Percentiles rank a stretch among this genome's conserved stretches.
phyloP scores from a whole-genome alignment of 2,329 filamentous ascomycete genomes.

The Penicillium sp. region DNA sequence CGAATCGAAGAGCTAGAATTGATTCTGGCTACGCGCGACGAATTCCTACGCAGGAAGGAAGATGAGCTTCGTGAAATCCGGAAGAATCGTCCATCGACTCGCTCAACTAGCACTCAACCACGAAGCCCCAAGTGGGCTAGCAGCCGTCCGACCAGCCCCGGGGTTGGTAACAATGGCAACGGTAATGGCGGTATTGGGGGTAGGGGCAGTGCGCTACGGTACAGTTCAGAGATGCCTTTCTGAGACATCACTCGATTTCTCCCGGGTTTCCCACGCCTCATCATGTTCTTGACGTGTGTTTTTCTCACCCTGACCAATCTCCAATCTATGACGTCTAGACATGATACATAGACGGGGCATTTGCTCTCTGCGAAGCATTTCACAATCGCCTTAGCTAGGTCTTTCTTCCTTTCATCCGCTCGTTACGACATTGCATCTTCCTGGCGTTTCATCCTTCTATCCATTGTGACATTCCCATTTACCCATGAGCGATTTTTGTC shows the following conservation, averaged over 20 bases:
- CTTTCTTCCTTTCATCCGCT: neutral
- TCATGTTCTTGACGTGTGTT: neutral
- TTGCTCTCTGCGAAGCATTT: neutral
- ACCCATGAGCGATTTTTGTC: slow-evolving; percentile 3
- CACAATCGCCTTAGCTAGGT: neutral
- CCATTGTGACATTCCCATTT: neutral
- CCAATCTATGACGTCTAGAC: slow-evolving; percentile 11
- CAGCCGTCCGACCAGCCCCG: slow-evolving; percentile 43
- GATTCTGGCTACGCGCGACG: slow-evolving; percentile 36
- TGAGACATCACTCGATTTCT: slow-evolving; percentile 5
- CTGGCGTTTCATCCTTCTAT: slow-evolving; percentile 15
- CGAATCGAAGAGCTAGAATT: slow-evolving; percentile 41
- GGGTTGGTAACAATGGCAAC: slow-evolving; percentile 33
- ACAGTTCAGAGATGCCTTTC: slow-evolving; percentile 37
- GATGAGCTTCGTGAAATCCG: slow-evolving; percentile 46
- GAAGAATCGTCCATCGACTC: slow-evolving; percentile 43
- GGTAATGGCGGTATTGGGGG: slow-evolving; percentile 30
- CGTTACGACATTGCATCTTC: slow-evolving; percentile 15
- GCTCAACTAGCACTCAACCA: slow-evolving; percentile 44
- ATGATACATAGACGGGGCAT: neutral
- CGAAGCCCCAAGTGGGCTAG: slow-evolving; percentile 41
- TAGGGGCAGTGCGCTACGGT: slow-evolving; percentile 39
- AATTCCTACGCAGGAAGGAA: slow-evolving; percentile 42
- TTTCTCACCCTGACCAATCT: neutral
- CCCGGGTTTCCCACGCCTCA: neutral